Base-by-base conservation (phyloP, 2,329 filamentous ascomycete genomes). In the Blastomyces gilchristii region DNA sequence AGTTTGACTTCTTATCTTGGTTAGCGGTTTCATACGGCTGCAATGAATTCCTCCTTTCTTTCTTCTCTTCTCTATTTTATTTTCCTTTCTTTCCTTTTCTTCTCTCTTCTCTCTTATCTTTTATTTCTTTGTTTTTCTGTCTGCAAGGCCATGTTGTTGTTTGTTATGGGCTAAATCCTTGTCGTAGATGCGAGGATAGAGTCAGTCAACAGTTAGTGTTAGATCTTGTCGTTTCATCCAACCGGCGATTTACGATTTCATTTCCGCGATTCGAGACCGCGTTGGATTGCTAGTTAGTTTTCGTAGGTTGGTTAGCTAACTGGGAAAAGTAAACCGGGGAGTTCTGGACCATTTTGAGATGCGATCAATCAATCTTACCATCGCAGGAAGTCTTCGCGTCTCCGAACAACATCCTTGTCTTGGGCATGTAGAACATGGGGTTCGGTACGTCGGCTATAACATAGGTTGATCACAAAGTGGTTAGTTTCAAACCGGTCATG, bases 371-470 rank as follows among this genome's bases (percentile, higher is more conserved):
- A 49, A 34, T 75, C 84, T 73, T 71, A 88, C 86, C 89, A 79
- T 94, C 90, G 71, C 89, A 93, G 64, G 87, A 89, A 64, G 85
- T 83, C 78, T 90, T 93, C 25, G 91, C 91, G 77, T 96, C 91
- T 34, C 91, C 91, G 76, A 96, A 96, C 64, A 96, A 75, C 91
- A 96, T 96, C 78, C 88, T 89, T 1, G 91, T 91, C 60, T 88
- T 88, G 3, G 89, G 87, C 88, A 92, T 93, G 76, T 87, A 94
- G 76, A 95, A 94, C 90, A 96, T 92, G 0, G 91, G 91, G 72
- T 96, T 96, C 12, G 88, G 89, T 11, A 96, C 90, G 76, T 96
- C 91, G 25, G 91, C 88, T 89, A 68, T 47, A 16, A 43, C 12
- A 45, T 47, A 14, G 22, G 18, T 34, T 34, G 11, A 41, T 25